Evolutionary conservation across 2,329 filamentous ascomycete species (phyloP).

Genomic region (Atkinsonella texensis): DNA sequence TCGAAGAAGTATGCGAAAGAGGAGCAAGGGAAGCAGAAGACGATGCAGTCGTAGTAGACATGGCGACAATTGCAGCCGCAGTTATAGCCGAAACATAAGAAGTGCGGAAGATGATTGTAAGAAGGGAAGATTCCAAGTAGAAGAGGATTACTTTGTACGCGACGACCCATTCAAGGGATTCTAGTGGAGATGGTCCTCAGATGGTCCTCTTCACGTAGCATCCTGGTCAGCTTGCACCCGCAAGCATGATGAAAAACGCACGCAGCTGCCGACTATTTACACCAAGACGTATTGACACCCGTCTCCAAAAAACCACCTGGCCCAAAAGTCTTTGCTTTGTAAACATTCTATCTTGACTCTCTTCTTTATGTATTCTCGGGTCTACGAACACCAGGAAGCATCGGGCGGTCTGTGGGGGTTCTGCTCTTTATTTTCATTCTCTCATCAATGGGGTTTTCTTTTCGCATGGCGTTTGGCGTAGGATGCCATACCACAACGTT

Average conservation of each 20-base stretch:
- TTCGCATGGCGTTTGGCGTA: not conserved
- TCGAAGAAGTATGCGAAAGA: slow-evolving; percentile 32
- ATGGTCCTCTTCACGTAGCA: too few species aligned
- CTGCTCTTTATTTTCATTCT: not conserved
- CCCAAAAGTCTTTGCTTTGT: not conserved
- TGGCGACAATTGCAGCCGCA: slow-evolving; percentile 38
- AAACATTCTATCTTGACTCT: not conserved
- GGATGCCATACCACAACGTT: not conserved
- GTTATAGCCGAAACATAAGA: slow-evolving; percentile 14
- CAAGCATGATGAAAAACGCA: too few species aligned
- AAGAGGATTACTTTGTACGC: slow-evolving; percentile 43
- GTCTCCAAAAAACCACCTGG: not conserved
- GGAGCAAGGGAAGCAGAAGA: slow-evolving; percentile 44
- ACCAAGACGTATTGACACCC: not conserved
- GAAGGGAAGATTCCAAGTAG: slow-evolving; percentile 30
- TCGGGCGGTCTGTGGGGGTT: not conserved
- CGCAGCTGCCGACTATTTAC: not conserved
- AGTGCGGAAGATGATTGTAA: slow-evolving; percentile 36
- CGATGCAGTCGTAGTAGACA: slow-evolving; percentile 41
- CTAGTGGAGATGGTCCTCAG: slow-evolving; percentile 17
- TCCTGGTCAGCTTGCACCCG: too few species aligned
- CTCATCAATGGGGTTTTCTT: not conserved
- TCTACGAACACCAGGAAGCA: not conserved
- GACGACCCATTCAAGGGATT: slow-evolving; percentile 54
- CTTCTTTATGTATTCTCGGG: not conserved